Evolutionary conservation across 2,329 filamentous ascomycete genomes (phyloP).

Genomic region (Cyphellophora europaea): DNA sequence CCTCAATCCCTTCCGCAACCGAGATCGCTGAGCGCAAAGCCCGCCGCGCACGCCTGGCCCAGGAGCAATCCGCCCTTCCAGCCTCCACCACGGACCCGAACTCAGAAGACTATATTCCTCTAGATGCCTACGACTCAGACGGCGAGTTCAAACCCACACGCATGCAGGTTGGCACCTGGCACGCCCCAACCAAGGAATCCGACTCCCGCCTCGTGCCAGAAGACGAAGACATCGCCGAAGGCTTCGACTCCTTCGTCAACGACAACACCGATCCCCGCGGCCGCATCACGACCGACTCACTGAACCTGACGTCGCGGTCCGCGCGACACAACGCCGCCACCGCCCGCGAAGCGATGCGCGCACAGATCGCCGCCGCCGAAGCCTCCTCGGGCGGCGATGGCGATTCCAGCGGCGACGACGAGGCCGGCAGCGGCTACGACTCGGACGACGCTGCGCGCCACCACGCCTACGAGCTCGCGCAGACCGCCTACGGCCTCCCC

Average conservation of each 20-base stretch:
- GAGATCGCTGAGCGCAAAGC: constrained; percentile 90
- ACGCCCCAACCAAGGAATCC: constrained; percentile 47
- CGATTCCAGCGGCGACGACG: constrained; percentile 49
- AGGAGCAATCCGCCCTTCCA: constrained; percentile 40
- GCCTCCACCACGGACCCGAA: not conserved
- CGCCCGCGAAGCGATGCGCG: constrained; percentile 68
- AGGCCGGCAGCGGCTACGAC: constrained; percentile 2
- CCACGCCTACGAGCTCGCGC: constrained; percentile 77
- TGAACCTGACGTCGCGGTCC: not conserved
- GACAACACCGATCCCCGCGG: not conserved
- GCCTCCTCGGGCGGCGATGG: constrained; percentile 54
- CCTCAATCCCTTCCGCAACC: constrained; percentile 63
- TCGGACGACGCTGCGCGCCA: constrained; percentile 54
- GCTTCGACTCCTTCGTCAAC: constrained; percentile 75
- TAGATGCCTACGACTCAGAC: constrained; percentile 24
- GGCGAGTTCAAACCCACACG: constrained; percentile 18
- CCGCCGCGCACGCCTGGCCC: constrained; percentile 69
- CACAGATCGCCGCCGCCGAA: constrained; percentile 73
- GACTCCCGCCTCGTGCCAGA: constrained; percentile 70
- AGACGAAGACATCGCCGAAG: constrained; percentile 87
- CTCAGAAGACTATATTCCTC: constrained; percentile 30
- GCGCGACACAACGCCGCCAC: constrained; percentile 44
- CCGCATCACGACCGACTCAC: not conserved
- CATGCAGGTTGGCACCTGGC: constrained; percentile 26
- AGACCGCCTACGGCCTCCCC: constrained; percentile 81